Conservation (phyloP, 768 basidiomycete species). For the Podaxis sp. region DNA sequence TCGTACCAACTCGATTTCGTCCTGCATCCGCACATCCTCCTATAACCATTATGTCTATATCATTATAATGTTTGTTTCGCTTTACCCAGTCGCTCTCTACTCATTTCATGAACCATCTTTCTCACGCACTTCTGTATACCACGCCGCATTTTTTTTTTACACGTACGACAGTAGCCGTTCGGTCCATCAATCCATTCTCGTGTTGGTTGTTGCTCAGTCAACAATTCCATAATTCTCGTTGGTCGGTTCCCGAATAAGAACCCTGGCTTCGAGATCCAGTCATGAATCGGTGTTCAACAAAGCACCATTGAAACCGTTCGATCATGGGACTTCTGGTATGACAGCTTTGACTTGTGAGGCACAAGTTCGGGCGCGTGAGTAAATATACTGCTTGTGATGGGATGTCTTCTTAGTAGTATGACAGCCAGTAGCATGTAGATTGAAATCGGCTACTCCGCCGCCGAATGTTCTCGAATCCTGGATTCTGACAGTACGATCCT, state of each 20-base stretch:
- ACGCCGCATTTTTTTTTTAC: slow-evolving; percentile 1
- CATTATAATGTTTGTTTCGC: slow-evolving; percentile 5
- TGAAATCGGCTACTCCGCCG: too few relatives aligned
- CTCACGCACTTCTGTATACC: slow-evolving; percentile 4
- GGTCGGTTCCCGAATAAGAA: not conserved
- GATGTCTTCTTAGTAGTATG: too few relatives aligned
- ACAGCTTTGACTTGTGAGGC: too few relatives aligned
- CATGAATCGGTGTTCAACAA: too few relatives aligned
- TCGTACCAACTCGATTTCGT: not conserved
- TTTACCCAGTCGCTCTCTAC: not conserved
- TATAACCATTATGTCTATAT: not conserved
- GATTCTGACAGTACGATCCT: not conserved
- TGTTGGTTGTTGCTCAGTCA: not conserved
- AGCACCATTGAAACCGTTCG: not conserved
- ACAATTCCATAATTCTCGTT: not conserved
- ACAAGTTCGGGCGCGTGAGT: too few relatives aligned
- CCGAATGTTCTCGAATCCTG: too few relatives aligned
- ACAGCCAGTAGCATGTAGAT: too few relatives aligned
- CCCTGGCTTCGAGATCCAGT: not conserved
- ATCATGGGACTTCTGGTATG: not conserved
- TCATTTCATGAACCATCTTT: not conserved
- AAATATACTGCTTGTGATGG: too few relatives aligned
- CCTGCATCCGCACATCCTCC: not conserved
- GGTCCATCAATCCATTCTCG: not conserved
- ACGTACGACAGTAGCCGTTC: not conserved